Percentiles rank a stretch among this genome's conserved stretches.
Evolutionary conservation across 164 flowering plant genomes (phyloP).

Genomic region (Liriodendron chinense): DNA sequence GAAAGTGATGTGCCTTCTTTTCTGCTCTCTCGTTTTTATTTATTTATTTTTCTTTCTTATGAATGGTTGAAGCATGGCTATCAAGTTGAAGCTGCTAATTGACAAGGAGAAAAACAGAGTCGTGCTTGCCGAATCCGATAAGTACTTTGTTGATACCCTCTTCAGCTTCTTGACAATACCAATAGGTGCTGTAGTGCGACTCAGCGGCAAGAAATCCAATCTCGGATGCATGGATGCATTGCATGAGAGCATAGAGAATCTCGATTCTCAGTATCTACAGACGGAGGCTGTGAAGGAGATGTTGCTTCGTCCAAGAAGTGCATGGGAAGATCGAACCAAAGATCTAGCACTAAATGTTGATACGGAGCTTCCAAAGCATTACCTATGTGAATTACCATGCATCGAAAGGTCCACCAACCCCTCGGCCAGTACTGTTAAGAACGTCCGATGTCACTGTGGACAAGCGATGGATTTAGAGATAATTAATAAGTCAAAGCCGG

Average conservation of each 20-base stretch:
- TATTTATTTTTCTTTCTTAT: too few species aligned
- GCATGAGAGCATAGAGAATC: slow-evolving; percentile 13
- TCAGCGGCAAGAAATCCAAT: neutral
- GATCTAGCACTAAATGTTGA: slow-evolving; percentile 5
- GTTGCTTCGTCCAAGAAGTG: slow-evolving; percentile 13
- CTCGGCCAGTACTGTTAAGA: neutral
- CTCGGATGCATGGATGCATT: slow-evolving; percentile 19
- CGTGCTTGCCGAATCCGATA: slow-evolving; percentile 5
- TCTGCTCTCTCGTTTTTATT: too few species aligned
- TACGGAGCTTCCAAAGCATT: neutral
- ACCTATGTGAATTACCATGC: neutral
- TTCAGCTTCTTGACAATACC: slow-evolving; percentile 26
- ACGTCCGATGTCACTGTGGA: slow-evolving; percentile 12
- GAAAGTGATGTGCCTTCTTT: too few species aligned
- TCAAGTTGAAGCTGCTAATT: slow-evolving; percentile 2
- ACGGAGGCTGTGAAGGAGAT: slow-evolving; percentile 15
- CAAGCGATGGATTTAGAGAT: neutral
- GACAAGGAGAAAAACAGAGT: slow-evolving; percentile 13
- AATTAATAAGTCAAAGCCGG: neutral
- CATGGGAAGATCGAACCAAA: neutral
- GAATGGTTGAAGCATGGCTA: neutral
- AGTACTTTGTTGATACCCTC: slow-evolving; percentile 18
- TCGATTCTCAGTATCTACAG: slow-evolving; percentile 6
- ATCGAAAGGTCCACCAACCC: neutral
- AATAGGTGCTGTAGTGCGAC: slow-evolving; percentile 15